Percentiles rank a stretch among this genome's conserved stretches.
Conservation (phyloP, 345 rosid genomes). For the Rhodamnia rubescens region DNA sequence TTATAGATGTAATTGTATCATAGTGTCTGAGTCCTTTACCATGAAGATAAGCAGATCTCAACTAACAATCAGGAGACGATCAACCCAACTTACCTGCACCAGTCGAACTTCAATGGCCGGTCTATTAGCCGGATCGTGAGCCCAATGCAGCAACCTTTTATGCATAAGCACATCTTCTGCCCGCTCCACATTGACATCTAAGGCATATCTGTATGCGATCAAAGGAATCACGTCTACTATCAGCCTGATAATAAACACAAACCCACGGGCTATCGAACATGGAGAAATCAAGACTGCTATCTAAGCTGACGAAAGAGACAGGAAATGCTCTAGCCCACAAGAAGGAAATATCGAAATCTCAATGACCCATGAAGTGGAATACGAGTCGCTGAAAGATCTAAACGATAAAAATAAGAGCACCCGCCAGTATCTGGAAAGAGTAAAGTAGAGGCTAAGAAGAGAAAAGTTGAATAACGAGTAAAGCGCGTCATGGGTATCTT, state of each 20-base stretch:
- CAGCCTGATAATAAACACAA: neutral
- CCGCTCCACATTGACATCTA: conserved; percentile 95
- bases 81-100: conserved; percentile 50
- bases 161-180: conserved; percentile 95
- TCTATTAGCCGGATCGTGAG: conserved; percentile 42
- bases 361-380: neutral
- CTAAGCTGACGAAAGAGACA: neutral
- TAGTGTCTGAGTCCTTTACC: neutral
- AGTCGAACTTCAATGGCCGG: conserved; percentile 52
- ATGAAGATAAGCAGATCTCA: neutral
- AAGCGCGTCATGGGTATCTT: neutral
- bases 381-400: neutral
- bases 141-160: conserved; percentile 45
- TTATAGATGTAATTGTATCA: neutral
- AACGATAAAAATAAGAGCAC: neutral
- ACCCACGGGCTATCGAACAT: neutral
- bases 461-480: neutral
- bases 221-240: neutral
- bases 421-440: neutral
- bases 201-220: conserved; percentile 51
- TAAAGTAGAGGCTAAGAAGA: neutral
- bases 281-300: neutral
- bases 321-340: neutral
- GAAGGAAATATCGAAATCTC: neutral
- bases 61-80: neutral